Base-by-base conservation (phyloP, 345 rosid genomes). In the Heritiera littoralis region DNA sequence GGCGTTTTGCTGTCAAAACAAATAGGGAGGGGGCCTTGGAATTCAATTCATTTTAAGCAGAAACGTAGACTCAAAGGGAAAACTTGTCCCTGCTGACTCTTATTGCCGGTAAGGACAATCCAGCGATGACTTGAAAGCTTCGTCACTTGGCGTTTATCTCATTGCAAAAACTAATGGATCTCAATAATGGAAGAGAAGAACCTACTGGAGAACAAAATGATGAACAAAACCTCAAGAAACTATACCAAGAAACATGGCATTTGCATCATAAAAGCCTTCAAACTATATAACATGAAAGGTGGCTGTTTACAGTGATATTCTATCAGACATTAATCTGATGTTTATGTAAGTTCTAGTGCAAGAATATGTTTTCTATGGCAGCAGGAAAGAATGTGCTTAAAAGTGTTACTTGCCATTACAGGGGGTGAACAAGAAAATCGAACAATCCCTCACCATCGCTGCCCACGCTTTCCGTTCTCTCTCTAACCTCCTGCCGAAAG, bases 21-120 rank as follows among this genome's bases (percentile, higher is more conserved):
- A 43, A 15, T 30, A 15, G 20, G 43, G 5, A 14, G 7, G 45
- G 14, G 45, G n/a, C 9, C 2, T 70, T 70, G 20, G 75, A 45
- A 20, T 68, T 66, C 49, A 68, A 28, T 30, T 51, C 20, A 14
- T 30, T 14, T 71, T 18, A 17, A 72, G 76, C 18, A 55, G 49
- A 73, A 54, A 72, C 76, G 63, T 72, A 35, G 61, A 54, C 17
- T 72, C 64, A 54, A 73, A 73, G 64, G 32, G 9, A 55, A 73
- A 73, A 38, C 49, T 9, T 38, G 76, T 11, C 75, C 56, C 23
- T 15, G 60, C 20, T 14, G 43, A 28, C 43, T 71, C 28, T 71
- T 28, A 71, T 49, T 71, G 59, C 75, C 58, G 13, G 35, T 48
- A 6, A 48, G 59, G 75, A 49, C 60, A 54, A 71, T 28, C 75